Percentiles rank a stretch among this genome's conserved stretches.
These are phyloP conservation scores for Rhizopus stolonifer DNA, from an alignment of 371 early-diverging fungal species.

Conservation along the genomic window DNA sequence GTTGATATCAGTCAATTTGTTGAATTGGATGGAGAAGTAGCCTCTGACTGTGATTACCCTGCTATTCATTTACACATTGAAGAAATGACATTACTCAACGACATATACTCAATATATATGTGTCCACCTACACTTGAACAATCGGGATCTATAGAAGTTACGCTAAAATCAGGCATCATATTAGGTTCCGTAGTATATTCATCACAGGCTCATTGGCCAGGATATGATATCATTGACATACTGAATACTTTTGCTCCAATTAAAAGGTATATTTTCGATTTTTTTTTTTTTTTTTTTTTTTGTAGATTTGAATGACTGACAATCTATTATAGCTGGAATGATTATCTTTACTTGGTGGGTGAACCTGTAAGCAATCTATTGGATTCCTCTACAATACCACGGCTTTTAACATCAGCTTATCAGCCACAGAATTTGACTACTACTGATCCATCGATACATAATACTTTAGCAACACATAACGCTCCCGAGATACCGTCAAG, in stretches of 20 bases:
- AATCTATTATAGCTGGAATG: too few relatives aligned
- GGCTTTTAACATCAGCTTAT: too few relatives aligned
- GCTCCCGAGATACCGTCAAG: too few relatives aligned
- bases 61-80: constrained; percentile 22
- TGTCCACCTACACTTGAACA: constrained; percentile 24
- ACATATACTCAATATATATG: constrained; percentile 34
- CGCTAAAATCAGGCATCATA: constrained; percentile 30
- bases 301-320: too few relatives aligned
- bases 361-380: too few relatives aligned
- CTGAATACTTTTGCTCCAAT: constrained; percentile 34
- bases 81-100: constrained; percentile 18
- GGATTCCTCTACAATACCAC: too few relatives aligned
- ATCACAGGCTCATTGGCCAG: constrained; percentile 32
- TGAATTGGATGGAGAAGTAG: constrained; percentile 31
- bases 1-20: constrained; percentile 28
- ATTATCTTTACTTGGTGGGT: too few relatives aligned
- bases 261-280: too few relatives aligned
- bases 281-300: too few relatives aligned
- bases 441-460: too few relatives aligned
- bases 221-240: constrained; percentile 41
- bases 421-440: too few relatives aligned
- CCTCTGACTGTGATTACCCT: constrained; percentile 35
- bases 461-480: too few relatives aligned
- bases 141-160: constrained; percentile 39
- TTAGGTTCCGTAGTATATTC: constrained; percentile 37